phyloP scores from a whole-genome alignment of 2,329 filamentous ascomycete genomes.

The Verticillium albo-atrum region DNA sequence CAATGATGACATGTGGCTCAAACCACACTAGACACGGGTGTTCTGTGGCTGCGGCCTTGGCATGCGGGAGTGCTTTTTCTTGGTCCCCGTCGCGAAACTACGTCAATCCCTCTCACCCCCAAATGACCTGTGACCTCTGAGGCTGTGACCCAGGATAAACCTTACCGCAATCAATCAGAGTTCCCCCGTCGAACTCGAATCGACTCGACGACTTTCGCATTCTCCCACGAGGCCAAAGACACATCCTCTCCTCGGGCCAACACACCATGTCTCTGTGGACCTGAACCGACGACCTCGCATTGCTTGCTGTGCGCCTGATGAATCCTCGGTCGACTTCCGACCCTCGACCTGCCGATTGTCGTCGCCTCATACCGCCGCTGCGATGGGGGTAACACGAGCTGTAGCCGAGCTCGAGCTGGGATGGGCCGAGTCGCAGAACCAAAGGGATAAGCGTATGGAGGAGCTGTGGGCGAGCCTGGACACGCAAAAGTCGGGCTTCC shows the following conservation, averaged over 20 bases:
- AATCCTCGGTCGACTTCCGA: conserved; percentile 21
- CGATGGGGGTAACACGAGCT: conserved; percentile 44
- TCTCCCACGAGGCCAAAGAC: not conserved
- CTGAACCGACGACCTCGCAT: not conserved
- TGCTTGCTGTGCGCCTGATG: conserved; percentile 10
- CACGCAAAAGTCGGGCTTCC: conserved; percentile 67
- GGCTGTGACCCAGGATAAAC: not conserved
- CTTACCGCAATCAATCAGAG: not conserved
- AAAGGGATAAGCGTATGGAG: conserved; percentile 77
- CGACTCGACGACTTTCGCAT: not conserved
- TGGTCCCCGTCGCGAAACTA: conserved; percentile 1
- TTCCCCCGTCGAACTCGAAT: not conserved
- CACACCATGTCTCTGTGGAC: not conserved
- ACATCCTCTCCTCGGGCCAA: not conserved
- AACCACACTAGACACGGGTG: not conserved
- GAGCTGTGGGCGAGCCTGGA: conserved; percentile 82
- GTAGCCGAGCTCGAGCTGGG: conserved; percentile 54
- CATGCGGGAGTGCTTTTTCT: conserved; percentile 3
- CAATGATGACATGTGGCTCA: not conserved
- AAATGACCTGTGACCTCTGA: not conserved
- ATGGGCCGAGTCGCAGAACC: conserved; percentile 71
- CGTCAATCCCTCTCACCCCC: conserved; percentile 1
- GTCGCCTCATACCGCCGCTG: conserved; percentile 13
- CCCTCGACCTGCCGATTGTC: conserved; percentile 12
- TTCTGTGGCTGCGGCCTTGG: not conserved